Percentiles rank a stretch among this genome's conserved stretches.
Evolutionary conservation across 1,139 yeast genomes (phyloP).

Genomic region (Lodderomyces parapsilosis): DNA sequence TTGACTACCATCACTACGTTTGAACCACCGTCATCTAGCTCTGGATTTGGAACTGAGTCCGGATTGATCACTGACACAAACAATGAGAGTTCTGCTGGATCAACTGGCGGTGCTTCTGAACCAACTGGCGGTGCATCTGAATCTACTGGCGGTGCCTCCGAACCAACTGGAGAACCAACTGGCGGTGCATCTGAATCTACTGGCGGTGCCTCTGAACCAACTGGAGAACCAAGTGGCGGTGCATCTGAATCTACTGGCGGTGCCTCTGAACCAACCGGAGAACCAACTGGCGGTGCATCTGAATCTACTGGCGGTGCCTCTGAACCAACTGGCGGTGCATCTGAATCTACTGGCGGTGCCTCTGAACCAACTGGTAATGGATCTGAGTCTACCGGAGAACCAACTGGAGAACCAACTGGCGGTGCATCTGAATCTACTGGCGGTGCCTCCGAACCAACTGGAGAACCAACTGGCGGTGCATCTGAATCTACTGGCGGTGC

Average conservation of each 20-base stretch:
- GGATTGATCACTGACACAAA: slow-evolving; percentile 5
- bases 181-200: too few relatives aligned
- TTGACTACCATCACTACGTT: slow-evolving; percentile 7
- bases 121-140: background rate
- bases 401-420: slow-evolving; percentile 6
- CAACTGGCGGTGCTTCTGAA: background rate
- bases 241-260: too few relatives aligned
- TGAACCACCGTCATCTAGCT: too few relatives aligned
- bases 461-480: slow-evolving; percentile 3
- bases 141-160: too few relatives aligned
- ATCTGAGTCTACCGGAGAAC: too few relatives aligned
- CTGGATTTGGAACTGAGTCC: too few relatives aligned
- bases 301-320: too few relatives aligned
- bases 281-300: background rate
- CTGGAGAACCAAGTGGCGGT: background rate
- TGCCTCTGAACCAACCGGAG: background rate
- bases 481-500: background rate
- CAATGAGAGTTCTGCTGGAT: slow-evolving; percentile 4
- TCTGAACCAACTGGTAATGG: background rate
- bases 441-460: slow-evolving; percentile 1
- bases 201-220: background rate
- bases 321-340: background rate
- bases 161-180: background rate
- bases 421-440: background rate
- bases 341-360: too few relatives aligned